phyloP scores from a whole-genome alignment of 2,329 filamentous ascomycete genomes.

The Dactylellina leptospora region DNA sequence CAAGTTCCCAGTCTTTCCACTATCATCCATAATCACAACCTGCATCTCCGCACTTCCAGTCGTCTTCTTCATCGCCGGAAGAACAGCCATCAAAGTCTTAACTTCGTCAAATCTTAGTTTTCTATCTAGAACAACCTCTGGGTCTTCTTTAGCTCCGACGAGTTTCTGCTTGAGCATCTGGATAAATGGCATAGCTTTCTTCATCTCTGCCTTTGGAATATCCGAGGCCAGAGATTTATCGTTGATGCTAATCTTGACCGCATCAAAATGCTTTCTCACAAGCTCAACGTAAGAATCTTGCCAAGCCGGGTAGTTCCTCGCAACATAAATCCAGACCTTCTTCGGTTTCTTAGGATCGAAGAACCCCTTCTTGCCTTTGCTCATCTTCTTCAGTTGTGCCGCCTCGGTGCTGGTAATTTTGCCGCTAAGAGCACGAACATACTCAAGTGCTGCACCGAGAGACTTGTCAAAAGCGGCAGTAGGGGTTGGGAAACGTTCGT shows the following conservation, averaged over 20 bases:
- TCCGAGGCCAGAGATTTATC: constrained; percentile 82
- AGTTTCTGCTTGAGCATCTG: constrained; percentile 86
- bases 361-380: constrained; percentile 84
- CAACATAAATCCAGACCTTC: constrained; percentile 85
- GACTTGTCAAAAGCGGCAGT: constrained; percentile 69
- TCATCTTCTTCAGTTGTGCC: constrained; percentile 83
- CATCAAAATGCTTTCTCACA: constrained; percentile 75
- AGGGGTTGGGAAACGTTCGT: constrained; percentile 76
- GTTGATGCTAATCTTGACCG: constrained; percentile 70
- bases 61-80: constrained; percentile 78
- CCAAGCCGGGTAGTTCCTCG: constrained; percentile 84
- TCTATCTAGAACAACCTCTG: constrained; percentile 77
- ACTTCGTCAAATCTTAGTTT: constrained; percentile 89
- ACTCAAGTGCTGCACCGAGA: constrained; percentile 81
- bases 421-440: constrained; percentile 76
- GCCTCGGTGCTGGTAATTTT: constrained; percentile 88
- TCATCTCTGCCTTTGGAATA: constrained; percentile 87
- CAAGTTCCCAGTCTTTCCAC: constrained; percentile 71
- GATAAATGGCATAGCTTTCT: constrained; percentile 98
- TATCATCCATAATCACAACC: constrained; percentile 75
- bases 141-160: constrained; percentile 71
- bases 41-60: constrained; percentile 76
- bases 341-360: constrained; percentile 94
- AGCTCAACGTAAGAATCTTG: constrained; percentile 89
- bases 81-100: constrained; percentile 77